Percentiles rank a stretch among this genome's conserved stretches.
phyloP scores from a whole-genome alignment of 2,329 filamentous ascomycete species.

The Neurospora crassa region DNA sequence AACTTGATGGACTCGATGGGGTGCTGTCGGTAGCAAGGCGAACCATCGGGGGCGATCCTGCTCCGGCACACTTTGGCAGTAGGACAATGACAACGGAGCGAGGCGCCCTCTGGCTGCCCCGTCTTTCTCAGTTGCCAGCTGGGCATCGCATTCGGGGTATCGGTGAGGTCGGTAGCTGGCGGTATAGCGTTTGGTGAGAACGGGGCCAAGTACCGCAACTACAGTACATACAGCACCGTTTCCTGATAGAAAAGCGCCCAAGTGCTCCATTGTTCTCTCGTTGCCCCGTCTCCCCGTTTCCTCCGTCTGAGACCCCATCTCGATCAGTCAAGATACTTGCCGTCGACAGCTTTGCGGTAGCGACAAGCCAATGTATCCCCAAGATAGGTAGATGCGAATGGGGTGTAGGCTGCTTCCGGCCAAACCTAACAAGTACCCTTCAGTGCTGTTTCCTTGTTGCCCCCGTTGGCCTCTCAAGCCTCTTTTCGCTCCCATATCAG shows the following conservation, averaged over 20 bases:
- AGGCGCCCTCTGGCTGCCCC: neutral
- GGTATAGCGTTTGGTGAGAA: neutral
- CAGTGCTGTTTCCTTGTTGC: neutral
- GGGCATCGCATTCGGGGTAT: neutral
- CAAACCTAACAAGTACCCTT: neutral
- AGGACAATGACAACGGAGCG: conserved; percentile 3
- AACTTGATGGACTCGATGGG: neutral
- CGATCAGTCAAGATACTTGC: neutral
- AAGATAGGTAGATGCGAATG: neutral
- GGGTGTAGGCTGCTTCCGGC: neutral
- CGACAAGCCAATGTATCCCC: neutral
- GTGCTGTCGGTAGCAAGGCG: conserved; percentile 1
- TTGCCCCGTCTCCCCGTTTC: neutral
- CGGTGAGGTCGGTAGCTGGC: neutral
- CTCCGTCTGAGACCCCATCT: neutral
- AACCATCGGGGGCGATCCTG: conserved; percentile 7
- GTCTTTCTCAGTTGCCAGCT: neutral
- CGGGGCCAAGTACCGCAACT: neutral
- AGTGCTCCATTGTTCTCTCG: neutral
- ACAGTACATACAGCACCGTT: neutral
- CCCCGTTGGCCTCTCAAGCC: neutral
- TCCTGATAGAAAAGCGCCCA: neutral
- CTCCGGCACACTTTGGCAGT: conserved; percentile 6
- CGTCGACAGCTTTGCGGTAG: neutral
- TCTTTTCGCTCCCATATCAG: neutral